phyloP scores from a whole-genome alignment of 345 rosid species.

The Reutealis trisperma region DNA sequence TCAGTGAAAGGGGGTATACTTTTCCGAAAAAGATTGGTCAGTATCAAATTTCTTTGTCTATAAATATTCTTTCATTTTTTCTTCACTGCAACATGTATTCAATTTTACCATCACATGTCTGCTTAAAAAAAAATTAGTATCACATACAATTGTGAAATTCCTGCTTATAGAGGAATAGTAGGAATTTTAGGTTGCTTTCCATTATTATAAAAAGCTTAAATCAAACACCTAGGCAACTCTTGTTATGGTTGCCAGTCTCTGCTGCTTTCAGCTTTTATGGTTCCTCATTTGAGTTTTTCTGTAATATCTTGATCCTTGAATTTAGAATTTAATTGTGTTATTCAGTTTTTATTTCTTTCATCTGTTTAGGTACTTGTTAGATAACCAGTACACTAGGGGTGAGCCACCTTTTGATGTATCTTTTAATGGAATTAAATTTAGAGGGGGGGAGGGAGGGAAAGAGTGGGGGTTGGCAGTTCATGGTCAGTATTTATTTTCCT shows the following conservation, averaged over 20 bases:
- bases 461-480: background rate
- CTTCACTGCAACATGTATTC: background rate
- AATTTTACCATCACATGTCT: background rate
- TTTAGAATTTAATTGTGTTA: no score
- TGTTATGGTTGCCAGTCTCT: background rate
- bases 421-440: no score
- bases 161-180: background rate
- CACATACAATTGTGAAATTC: background rate
- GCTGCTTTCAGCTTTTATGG: no score
- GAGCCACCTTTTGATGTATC: no score
- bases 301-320: no score
- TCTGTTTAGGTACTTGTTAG: no score
- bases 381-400: no score
- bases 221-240: background rate
- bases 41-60: background rate
- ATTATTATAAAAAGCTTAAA: no score
- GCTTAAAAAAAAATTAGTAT: no score
- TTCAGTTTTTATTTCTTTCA: no score
- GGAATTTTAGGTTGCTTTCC: background rate
- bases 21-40: constrained; percentile 74
- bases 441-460: no score
- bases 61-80: background rate
- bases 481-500: background rate
- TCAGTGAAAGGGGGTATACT: constrained; percentile 56
- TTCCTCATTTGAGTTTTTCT: no score